phyloP scores from a whole-genome alignment of 1,284 basidiomycete genomes.

The Leccinum holopus region DNA sequence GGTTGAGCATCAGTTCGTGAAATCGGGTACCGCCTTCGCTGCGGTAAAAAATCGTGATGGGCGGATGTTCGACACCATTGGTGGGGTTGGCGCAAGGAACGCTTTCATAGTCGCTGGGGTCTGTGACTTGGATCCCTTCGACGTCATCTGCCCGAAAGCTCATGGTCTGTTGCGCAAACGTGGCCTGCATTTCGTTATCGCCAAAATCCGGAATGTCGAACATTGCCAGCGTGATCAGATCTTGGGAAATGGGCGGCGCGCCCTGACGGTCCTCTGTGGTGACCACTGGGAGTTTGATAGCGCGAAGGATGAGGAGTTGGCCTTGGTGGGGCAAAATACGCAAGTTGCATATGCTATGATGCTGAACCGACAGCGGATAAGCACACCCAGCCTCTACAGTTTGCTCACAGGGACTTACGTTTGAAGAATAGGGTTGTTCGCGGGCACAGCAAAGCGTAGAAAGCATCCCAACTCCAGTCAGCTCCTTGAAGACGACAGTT shows the following conservation, averaged over 20 bases:
- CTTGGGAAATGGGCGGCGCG: slow-evolving; percentile 36
- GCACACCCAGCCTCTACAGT: not conserved
- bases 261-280: slow-evolving; percentile 18
- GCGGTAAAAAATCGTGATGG: slow-evolving; percentile 51
- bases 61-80: slow-evolving; percentile 41
- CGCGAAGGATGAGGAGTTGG: slow-evolving; percentile 57
- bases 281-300: slow-evolving; percentile 31
- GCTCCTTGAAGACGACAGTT: slow-evolving; percentile 47
- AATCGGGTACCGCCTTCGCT: slow-evolving; percentile 35
- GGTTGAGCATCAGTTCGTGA: slow-evolving; percentile 43
- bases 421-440: slow-evolving; percentile 17
- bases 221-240: slow-evolving; percentile 32
- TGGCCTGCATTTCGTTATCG: slow-evolving; percentile 24
- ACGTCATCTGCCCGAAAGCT: slow-evolving; percentile 31
- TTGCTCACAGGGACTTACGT: slow-evolving; percentile 12
- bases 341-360: slow-evolving; percentile 48
- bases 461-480: slow-evolving; percentile 32
- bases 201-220: slow-evolving; percentile 33
- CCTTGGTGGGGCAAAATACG: slow-evolving; percentile 55
- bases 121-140: slow-evolving; percentile 51
- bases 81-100: slow-evolving; percentile 32
- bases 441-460: slow-evolving; percentile 33
- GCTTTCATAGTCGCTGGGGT: slow-evolving; percentile 42
- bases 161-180: slow-evolving; percentile 19
- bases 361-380: slow-evolving; percentile 27